Base-by-base conservation (phyloP, 2,329 filamentous ascomycete genomes). In the Diaporthe citriasiana region DNA sequence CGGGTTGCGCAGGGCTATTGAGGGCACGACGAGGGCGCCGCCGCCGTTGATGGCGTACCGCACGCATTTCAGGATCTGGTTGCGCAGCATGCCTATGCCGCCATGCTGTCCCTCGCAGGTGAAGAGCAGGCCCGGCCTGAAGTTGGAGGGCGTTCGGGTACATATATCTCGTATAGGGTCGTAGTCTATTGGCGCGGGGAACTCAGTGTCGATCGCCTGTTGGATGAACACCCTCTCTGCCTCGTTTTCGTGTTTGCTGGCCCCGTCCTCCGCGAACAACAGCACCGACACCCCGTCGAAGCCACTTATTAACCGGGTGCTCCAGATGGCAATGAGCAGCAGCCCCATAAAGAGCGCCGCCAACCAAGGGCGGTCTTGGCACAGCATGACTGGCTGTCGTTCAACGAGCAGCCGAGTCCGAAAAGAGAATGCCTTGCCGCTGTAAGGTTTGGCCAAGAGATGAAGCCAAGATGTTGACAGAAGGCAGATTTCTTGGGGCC, bases 31-130 rank as follows among this genome's bases (percentile, higher is more conserved):
- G 0, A 84, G 53, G 0, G 80, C 80, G 47, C 77, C 83, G 9
- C 83, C 83, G 38, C 78, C 83, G 60, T 79, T 78, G 56, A 85
- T 84, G 6, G 83, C 81, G 69, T 83, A 85, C 25, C 83, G 80
- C 7, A 85, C 79, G 76, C 83, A 85, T 65, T 83, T 84, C 4
- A 85, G 76, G 27, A 85, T 83, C 75, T 83, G 82, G 72, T 84
- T 83, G 38, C 83, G 79, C 50, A 85, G 77, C 80, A 84, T 83
- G 51, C 81, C 83, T 60, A 85, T 79, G 35, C 83, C 83, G 47
- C 83, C 84, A 42, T 81, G 80, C 70, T 83, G 82, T 8, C 81
- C 82, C 63, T 84, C 82, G 77, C 84, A 85, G 40, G 78, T 83
- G 70, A 85, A 85, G 2, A 85, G 73, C 15, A 85, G 73, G 33